A percentile compares a stretch with the other conserved stretches of the same genome.
Conservation (phyloP, 1,139 yeast species). For the Geotrichum bryndzae region DNA sequence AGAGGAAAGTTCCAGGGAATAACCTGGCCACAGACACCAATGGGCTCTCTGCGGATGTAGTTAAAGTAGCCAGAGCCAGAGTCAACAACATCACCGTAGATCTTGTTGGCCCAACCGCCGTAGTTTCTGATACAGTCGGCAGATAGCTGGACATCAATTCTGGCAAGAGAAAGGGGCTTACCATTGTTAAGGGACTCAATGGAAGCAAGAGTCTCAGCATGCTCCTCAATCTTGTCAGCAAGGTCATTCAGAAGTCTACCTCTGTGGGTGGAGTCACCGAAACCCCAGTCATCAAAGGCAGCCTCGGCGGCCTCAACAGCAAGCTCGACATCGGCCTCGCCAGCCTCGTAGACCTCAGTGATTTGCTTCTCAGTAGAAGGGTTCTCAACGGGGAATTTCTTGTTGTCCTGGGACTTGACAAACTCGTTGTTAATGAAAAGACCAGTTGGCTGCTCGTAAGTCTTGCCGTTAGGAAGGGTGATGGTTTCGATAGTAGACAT, state of each 20-base stretch:
- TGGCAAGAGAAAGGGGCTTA: constrained; percentile 55
- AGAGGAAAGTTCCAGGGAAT: constrained; percentile 90
- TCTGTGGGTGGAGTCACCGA: constrained; percentile 43
- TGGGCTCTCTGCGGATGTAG: constrained; percentile 57
- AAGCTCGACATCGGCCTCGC: constrained; percentile 50
- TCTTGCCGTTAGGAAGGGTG: constrained; percentile 60
- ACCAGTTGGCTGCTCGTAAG: constrained; percentile 62
- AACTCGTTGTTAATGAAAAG: constrained; percentile 58
- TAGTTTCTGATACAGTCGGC: constrained; percentile 56
- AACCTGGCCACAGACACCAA: constrained; percentile 77
- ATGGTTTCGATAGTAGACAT: constrained; percentile 34
- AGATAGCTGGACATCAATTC: constrained; percentile 54
- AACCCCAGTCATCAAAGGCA: constrained; percentile 47
- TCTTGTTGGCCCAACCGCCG: constrained; percentile 80
- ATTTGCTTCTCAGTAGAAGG: constrained; percentile 56
- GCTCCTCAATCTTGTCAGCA: constrained; percentile 58
- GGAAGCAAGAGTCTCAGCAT: constrained; percentile 54
- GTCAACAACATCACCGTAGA: constrained; percentile 60
- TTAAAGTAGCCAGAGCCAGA: constrained; percentile 58
- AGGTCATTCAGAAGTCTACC: constrained; percentile 54
- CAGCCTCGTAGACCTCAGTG: constrained; percentile 50
- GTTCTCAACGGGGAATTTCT: constrained; percentile 50
- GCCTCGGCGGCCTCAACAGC: constrained; percentile 54
- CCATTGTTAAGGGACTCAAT: constrained; percentile 82
- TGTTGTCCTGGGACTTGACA: constrained; percentile 46